Evolutionary conservation across 2,329 filamentous ascomycete species (phyloP).

Genomic region (Ophiocordyceps robertsii): DNA sequence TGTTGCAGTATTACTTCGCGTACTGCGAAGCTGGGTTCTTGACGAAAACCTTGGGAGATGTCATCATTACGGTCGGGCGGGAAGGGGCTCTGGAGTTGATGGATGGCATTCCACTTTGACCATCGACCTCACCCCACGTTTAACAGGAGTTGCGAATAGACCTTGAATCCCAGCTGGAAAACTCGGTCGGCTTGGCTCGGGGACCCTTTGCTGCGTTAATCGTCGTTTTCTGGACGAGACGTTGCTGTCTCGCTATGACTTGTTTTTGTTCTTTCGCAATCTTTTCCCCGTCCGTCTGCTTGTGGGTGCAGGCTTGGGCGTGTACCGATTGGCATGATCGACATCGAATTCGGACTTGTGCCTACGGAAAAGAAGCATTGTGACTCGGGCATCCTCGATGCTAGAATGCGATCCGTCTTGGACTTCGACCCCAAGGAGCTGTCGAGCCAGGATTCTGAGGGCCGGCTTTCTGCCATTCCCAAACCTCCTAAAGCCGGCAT

Average conservation of each 20-base stretch:
- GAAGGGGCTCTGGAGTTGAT: constrained; percentile 55
- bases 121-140: not conserved
- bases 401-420: constrained; percentile 53
- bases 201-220: too few species aligned
- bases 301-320: constrained; percentile 16
- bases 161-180: too few species aligned
- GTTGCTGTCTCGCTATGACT: not conserved
- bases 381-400: constrained; percentile 69
- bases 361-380: constrained; percentile 77
- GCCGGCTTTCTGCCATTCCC: constrained; percentile 55
- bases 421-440: constrained; percentile 47
- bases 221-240: not conserved
- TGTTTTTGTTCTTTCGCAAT: constrained; percentile 8
- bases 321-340: constrained; percentile 59
- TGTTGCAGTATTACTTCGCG: constrained; percentile 52
- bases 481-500: constrained; percentile 59
- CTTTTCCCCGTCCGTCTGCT: constrained; percentile 24
- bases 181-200: too few species aligned
- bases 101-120: constrained; percentile 51
- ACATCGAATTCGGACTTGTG: constrained; percentile 78
- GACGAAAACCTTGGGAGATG: constrained; percentile 59
- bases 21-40: constrained; percentile 64
- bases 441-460: constrained; percentile 42
- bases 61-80: constrained; percentile 55
- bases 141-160: too few species aligned